Evolutionary conservation across 371 early-diverging fungal genomes (phyloP).

Genomic region (Mortierella polycephala): DNA sequence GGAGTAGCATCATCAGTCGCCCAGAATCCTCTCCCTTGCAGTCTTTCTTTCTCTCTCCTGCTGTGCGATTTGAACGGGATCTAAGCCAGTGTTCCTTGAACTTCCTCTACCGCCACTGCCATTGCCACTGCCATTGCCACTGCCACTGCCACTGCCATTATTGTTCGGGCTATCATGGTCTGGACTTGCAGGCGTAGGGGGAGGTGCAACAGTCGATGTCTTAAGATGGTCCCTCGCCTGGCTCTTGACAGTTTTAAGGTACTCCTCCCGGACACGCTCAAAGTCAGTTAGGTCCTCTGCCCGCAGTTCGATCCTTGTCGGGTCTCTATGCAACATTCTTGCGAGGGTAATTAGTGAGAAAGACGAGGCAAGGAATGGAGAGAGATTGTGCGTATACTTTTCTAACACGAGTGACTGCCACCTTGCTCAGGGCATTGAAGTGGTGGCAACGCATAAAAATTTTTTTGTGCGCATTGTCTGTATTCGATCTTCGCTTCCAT

Average conservation of each 20-base stretch:
- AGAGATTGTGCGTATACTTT: neutral
- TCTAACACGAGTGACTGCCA: no score
- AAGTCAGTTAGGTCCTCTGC: conserved; percentile 42
- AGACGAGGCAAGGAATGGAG: conserved; percentile 1
- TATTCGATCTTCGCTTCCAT: neutral
- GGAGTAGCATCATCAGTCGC: conserved; percentile 7
- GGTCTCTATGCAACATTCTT: conserved; percentile 48
- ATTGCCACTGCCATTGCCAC: neutral
- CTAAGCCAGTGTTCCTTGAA: conserved; percentile 1
- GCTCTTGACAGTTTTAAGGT: conserved; percentile 15
- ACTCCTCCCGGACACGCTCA: conserved; percentile 42
- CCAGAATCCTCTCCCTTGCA: conserved; percentile 34
- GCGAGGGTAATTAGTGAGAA: neutral
- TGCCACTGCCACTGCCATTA: neutral
- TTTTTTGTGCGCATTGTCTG: neutral
- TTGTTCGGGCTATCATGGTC: conserved; percentile 4
- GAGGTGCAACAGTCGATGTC: conserved; percentile 18
- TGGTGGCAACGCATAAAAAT: conserved; percentile 19
- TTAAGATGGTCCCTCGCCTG: conserved; percentile 8
- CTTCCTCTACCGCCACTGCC: neutral
- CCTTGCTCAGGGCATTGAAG: neutral
- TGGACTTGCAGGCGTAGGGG: conserved; percentile 29
- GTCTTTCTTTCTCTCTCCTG: conserved; percentile 36
- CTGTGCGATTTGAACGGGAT: conserved; percentile 30
- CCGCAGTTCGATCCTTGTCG: conserved; percentile 44